Base-by-base conservation (phyloP, 805 yeast genomes). In the Candida caryicola region DNA sequence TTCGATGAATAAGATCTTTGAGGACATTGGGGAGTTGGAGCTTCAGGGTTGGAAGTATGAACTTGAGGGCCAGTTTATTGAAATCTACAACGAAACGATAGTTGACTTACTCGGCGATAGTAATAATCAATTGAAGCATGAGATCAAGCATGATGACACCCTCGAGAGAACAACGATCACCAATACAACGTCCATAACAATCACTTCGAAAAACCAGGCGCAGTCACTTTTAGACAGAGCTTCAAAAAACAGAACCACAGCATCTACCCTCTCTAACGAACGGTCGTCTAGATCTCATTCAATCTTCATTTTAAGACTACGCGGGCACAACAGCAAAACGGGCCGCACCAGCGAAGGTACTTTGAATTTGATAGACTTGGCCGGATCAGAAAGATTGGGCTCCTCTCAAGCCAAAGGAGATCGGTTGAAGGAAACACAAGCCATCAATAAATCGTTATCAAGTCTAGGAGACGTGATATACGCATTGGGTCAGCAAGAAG, bases 251-350 rank as follows among this genome's bases (percentile, higher is more conserved):
- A 70, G 97, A 36, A 73, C 86, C 0, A 85, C 91, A 0, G 96
- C 95, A 0, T 72, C 88, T 0, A 93, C 99, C 0, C 76, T 71
- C 40, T 77, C 87, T 0, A 91, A 91, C 55, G 85, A 81, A 37
- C 74, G 84, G 27, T 90, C 97, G 1, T 91, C 98, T 0, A 73
- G 99, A 51, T 91, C 98, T 0, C 99, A 91, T 58, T 81, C 86
- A 3, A 81, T 91, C 0, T 89, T 86, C 49, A 80, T 77, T 8
- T 66, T 93, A 2, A 63, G 71, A 13, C 63, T 91, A 10, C 40
- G 55, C 2, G 95, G 96, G 0, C 36, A 33, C 3, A 79, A 85
- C 51, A 14, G 45, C 1, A 50, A 52, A 7, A 77, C 83, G 0
- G 76, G 77, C 0, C 76, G 76, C 19, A 42, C 45, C 1, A 51